phyloP scores from a whole-genome alignment of 2,329 filamentous ascomycete genomes.

The Penicillium occitanis region DNA sequence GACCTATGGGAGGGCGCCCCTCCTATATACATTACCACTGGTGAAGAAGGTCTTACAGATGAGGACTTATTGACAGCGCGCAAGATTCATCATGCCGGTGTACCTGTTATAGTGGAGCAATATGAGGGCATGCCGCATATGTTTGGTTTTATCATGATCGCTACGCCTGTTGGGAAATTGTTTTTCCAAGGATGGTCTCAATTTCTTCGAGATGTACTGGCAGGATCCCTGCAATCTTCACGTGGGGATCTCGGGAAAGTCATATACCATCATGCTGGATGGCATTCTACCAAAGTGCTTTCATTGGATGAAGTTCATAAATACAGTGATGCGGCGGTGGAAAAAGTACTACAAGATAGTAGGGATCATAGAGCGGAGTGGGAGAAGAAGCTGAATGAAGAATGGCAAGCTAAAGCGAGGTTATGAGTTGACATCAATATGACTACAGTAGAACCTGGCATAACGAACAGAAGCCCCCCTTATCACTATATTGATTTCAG shows the following conservation, averaged over 20 bases:
- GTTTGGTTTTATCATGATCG: slow-evolving; percentile 58
- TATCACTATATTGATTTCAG: no score
- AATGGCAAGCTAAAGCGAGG: slow-evolving; percentile 35
- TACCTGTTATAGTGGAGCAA: slow-evolving; percentile 39
- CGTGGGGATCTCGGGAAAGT: slow-evolving; percentile 33
- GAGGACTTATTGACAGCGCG: slow-evolving; percentile 43
- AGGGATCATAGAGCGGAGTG: slow-evolving; percentile 36
- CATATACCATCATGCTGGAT: slow-evolving; percentile 34
- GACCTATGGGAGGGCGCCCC: slow-evolving; percentile 44
- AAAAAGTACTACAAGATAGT: slow-evolving; percentile 30
- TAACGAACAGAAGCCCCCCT: no score
- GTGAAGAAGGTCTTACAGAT: slow-evolving; percentile 45
- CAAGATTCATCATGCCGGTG: slow-evolving; percentile 40
- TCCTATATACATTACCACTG: slow-evolving; percentile 43
- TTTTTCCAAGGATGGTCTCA: slow-evolving; percentile 58
- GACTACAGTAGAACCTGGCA: neutral
- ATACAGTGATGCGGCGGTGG: slow-evolving; percentile 40
- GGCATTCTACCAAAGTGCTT: slow-evolving; percentile 30
- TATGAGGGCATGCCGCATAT: slow-evolving; percentile 51
- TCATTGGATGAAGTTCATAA: slow-evolving; percentile 36
- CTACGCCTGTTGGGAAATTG: slow-evolving; percentile 47
- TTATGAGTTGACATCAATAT: slow-evolving; percentile 26
- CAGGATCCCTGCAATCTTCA: slow-evolving; percentile 24
- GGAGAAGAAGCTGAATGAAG: slow-evolving; percentile 35
- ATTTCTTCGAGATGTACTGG: slow-evolving; percentile 49